phyloP scores from a whole-genome alignment of 192 early-diverging fungal genomes.

The Coemansia sp. region DNA sequence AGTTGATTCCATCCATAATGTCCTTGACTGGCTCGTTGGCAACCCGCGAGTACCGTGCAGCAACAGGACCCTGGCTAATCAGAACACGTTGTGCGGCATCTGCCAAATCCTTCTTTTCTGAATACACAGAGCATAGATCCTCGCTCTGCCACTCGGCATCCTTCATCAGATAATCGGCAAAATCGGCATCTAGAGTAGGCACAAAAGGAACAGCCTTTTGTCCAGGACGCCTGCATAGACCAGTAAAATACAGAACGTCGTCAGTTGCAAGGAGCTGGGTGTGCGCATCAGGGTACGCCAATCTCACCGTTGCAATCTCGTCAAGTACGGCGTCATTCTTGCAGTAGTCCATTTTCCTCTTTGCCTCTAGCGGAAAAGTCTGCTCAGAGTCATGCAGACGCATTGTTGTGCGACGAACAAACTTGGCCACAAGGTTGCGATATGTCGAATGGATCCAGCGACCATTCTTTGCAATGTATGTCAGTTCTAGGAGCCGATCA shows the following conservation, averaged over 20 bases:
- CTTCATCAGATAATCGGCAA: constrained; percentile 93
- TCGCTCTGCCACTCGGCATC: constrained; percentile 87
- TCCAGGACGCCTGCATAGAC: constrained; percentile 53
- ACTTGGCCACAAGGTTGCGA: constrained; percentile 73
- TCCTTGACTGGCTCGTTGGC: constrained; percentile 83
- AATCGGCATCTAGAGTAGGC: constrained; percentile 82
- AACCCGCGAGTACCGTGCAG: constrained; percentile 66
- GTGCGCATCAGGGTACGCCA: constrained; percentile 26
- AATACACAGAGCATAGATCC: constrained; percentile 78
- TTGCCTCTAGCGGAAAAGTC: background rate
- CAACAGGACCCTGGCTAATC: constrained; percentile 86
- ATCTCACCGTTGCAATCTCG: constrained; percentile 68
- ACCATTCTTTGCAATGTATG: constrained; percentile 66
- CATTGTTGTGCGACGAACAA: constrained; percentile 70
- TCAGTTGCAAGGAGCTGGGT: constrained; percentile 27
- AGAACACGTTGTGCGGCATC: constrained; percentile 83
- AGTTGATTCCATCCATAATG: constrained; percentile 79
- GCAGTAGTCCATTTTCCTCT: background rate
- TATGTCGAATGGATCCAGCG: constrained; percentile 83
- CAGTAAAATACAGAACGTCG: constrained; percentile 32
- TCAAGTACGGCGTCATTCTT: constrained; percentile 49
- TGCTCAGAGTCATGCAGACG: constrained; percentile 78
- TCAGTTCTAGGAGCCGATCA: constrained; percentile 74
- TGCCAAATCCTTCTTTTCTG: constrained; percentile 13
- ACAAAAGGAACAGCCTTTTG: constrained; percentile 91